phyloP scores from a whole-genome alignment of 1,284 basidiomycete genomes.

The Polyporus tsugae region DNA sequence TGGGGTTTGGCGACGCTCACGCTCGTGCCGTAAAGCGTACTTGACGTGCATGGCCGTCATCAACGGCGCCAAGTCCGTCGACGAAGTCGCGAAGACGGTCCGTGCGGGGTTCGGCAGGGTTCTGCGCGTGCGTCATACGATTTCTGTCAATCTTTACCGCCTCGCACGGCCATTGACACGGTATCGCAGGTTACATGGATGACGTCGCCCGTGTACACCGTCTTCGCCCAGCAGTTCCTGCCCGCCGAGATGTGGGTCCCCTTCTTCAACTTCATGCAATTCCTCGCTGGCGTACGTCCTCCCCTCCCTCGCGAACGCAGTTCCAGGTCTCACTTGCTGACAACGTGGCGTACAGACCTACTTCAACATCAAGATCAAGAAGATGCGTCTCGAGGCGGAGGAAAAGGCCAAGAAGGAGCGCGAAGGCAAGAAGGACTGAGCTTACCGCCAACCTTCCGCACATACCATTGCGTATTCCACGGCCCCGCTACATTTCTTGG shows the following conservation, averaged over 20 bases:
- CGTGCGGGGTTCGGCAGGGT: slow-evolving; percentile 80
- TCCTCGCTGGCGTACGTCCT: slow-evolving; percentile 65
- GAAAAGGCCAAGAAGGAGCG: slow-evolving; percentile 55
- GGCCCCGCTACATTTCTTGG: no score
- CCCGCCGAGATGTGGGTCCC: slow-evolving; percentile 81
- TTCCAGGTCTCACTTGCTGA: not conserved
- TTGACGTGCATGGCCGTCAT: slow-evolving; percentile 87
- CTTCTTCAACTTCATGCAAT: slow-evolving; percentile 77
- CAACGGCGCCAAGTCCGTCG: slow-evolving; percentile 76
- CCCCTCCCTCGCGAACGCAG: slow-evolving; percentile 2
- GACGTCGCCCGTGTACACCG: slow-evolving; percentile 74
- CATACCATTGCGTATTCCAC: no score
- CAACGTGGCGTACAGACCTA: slow-evolving; percentile 58
- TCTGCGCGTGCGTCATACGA: slow-evolving; percentile 61
- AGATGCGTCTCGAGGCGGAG: slow-evolving; percentile 60
- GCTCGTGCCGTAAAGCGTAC: slow-evolving; percentile 49
- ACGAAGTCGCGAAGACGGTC: slow-evolving; percentile 76
- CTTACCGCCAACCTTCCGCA: not conserved
- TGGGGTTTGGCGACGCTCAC: slow-evolving; percentile 10
- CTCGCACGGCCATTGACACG: not conserved
- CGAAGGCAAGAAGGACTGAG: slow-evolving; percentile 48
- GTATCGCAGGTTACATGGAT: slow-evolving; percentile 70
- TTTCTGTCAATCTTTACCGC: slow-evolving; percentile 12
- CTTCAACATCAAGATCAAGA: slow-evolving; percentile 77
- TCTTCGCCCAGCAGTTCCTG: slow-evolving; percentile 79